Evolutionary conservation across 2,329 filamentous ascomycete species (phyloP), one percentile per base, ranked within the genome.

Genomic region (Trichoderma endophyticum): DNA sequence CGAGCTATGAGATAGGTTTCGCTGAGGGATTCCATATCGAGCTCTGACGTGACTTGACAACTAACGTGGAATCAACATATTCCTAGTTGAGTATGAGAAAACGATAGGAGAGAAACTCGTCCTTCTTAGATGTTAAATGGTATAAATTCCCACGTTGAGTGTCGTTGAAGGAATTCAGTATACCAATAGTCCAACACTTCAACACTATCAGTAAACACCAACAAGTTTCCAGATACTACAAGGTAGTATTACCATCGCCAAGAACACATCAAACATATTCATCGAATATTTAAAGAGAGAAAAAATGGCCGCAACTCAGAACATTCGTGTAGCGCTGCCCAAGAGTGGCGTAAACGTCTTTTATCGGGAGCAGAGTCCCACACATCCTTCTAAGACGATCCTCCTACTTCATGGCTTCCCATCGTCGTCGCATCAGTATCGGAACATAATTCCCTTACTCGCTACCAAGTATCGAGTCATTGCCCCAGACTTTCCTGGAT

Each of bases 391-490:
- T 9, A 69, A 43, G n/a, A 69, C 66, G 5, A 28, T 69, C 26
- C 36, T 69, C 7, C 66, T 69, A 11, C 56, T 69, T 21, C 66
- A 69, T 26, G 66, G 66, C n/a, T 69, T 69, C 66, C 66, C 66
- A n/a, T 61, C 66, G 0, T 69, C 66, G n/a, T 69, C 66, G 8
- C 66, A 69, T 12, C 66, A 69, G 24, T 69, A 69, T 34, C 56
- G 66, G 7, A 39, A 61, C 28, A 69, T 69, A 6, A 69, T 69
- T 18, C 66, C 66, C 6, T 36, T 69, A 15, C 66, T 69, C 14
- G 66, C 66, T 4, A 61, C 66, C 5, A 48, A 69, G 15, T 69
- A 61, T 34, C 56, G 66, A 48, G 66, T 69, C 51, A 69, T 69
- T 69, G 56, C 66, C 5, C 66, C 66, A 26, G 66, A 69, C 6